Evolutionary conservation across 176 grass and related monocot species (phyloP), one percentile per base, ranked within the genome.

Genomic region (Oryza brachyantha): DNA sequence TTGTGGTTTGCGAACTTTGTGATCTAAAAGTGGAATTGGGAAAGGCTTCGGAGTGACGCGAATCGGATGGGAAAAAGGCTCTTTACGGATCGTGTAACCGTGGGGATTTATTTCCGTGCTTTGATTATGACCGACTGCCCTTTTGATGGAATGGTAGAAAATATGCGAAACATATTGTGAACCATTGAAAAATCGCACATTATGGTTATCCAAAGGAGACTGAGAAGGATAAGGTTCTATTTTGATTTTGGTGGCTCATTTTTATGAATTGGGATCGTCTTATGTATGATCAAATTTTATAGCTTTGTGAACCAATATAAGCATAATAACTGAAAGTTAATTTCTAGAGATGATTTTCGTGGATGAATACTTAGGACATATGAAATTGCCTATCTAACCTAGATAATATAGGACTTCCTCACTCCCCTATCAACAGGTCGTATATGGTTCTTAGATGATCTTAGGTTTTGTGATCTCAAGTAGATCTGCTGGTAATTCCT

Each of bases 21-120:
- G 87, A 76, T 84, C 87, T 66, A 55, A 27, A 55, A 45, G 31
- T 24, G 10, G 61, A 32, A 68, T 80, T 43, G 16, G 61, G 39
- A 68, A 84, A 57, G 22, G 42, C 42, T n/a, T 52, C 48, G 21
- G 27, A 13, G 11, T 25, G 81, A 28, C 2, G 14, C 41, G 55
- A 54, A 80, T 74, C 70, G 16, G 19, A 19, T 11, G 12, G 46
- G 48, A n/a, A 21, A 34, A 45, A 43, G 9, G 12, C 36, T 41
- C 42, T 69, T 64, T 74, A 1, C 7, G 69, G 70, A 36, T 70
- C 22, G 43, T 65, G 27, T 29, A 58, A 24, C 35, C 14, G 3
- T 28, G 32, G 55, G 21, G 5, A 61, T 26, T 69, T 39, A 5
- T 9, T 1, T 16, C 37, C 21, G 19, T 12, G 4, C 39, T 38